phyloP scores from a whole-genome alignment of 169 alveolate genomes.

The Toxoplasma gondii region DNA sequence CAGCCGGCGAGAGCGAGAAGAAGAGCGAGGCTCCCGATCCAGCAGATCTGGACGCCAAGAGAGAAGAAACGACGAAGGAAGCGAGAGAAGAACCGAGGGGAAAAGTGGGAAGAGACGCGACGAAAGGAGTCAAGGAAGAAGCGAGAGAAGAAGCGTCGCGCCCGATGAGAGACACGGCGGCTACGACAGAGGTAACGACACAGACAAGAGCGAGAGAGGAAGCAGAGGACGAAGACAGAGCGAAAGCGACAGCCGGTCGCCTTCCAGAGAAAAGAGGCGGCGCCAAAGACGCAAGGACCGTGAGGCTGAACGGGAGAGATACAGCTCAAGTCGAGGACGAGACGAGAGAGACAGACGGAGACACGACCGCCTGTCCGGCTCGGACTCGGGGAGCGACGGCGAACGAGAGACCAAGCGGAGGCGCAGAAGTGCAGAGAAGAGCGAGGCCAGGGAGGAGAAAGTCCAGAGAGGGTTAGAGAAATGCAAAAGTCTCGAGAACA shows the following conservation, averaged over 20 bases:
- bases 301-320: background rate
- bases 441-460: background rate
- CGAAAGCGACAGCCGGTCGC: background rate
- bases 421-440: slow-evolving; percentile 13
- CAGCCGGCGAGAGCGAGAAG: background rate
- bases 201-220: background rate
- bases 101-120: background rate
- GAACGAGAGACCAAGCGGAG: slow-evolving; percentile 3
- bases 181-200: background rate
- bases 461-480: background rate
- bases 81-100: background rate
- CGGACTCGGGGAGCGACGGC: background rate
- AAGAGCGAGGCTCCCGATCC: background rate
- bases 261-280: background rate
- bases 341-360: slow-evolving; percentile 15
- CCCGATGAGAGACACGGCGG: background rate
- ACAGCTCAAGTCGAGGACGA: background rate
- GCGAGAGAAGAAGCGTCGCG: background rate
- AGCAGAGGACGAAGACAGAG: background rate
- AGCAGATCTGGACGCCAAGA: background rate
- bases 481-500: background rate
- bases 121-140: background rate
- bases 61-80: no score
- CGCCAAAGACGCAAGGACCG: background rate
- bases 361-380: slow-evolving; percentile 35